These are phyloP conservation scores for Nowakowskiella sp. DNA, from an alignment of 192 early-diverging fungal genomes.

Conservation along the genomic window DNA sequence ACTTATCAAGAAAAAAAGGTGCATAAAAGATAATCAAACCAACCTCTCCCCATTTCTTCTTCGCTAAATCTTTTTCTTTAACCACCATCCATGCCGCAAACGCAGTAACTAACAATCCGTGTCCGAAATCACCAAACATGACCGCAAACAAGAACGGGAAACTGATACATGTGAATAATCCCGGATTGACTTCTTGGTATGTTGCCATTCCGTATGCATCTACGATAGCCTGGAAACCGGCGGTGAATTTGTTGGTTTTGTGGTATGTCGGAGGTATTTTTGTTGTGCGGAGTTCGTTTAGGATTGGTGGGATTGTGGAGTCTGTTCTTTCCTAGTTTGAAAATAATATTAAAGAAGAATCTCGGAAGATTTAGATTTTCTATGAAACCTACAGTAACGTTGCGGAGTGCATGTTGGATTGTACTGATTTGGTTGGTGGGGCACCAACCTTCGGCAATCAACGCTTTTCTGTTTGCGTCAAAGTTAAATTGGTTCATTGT, in stretches of 20 bases:
- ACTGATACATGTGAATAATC: conserved; percentile 89
- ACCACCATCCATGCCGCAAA: conserved; percentile 63
- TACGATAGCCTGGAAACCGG: conserved; percentile 94
- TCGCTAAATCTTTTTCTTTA: conserved; percentile 73
- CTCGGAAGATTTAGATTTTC: background rate
- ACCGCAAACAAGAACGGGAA: conserved; percentile 99
- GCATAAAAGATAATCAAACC: conserved; percentile 11
- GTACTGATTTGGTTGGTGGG: conserved; percentile 75
- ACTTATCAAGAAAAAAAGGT: background rate
- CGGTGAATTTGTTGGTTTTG: conserved; percentile 92
- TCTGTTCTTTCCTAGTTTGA: conserved; percentile 63
- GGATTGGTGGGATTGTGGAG: conserved; percentile 76
- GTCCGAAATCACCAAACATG: conserved; percentile 99
- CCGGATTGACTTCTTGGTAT: conserved; percentile 97
- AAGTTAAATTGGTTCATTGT: conserved; percentile 95
- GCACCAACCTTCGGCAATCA: conserved; percentile 99
- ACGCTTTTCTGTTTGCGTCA: conserved; percentile 82
- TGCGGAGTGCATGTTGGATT: conserved; percentile 74
- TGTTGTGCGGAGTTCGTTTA: conserved; percentile 77
- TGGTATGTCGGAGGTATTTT: conserved; percentile 92
- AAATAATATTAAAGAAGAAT: conserved; percentile 8
- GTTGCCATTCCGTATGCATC: conserved; percentile 95
- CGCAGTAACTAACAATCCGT: conserved; percentile 82
- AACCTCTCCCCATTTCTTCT: conserved; percentile 72
- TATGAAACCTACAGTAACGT: conserved; percentile 54